Base-by-base conservation (phyloP, 2,329 filamentous ascomycete genomes). In the Epicoccum sorghinum region DNA sequence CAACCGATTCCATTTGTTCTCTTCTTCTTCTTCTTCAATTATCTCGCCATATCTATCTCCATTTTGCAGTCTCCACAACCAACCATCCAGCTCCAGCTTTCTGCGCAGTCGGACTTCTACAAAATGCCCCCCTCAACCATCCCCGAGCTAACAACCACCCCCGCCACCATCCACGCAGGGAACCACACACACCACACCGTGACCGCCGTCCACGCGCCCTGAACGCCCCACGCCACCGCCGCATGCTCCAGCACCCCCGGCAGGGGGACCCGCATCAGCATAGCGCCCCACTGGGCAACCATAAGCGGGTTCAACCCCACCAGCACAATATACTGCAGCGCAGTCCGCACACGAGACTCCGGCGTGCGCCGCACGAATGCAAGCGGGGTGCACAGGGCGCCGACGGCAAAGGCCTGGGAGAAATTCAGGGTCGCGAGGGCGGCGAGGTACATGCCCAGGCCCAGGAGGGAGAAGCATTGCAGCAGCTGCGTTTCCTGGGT, bases 141-240 rank as follows among this genome's bases (percentile, higher is more conserved):
- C 70, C 70, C 25, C 59, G 56, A 3, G 62, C 67, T 40, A 9
- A 73, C 68, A 35, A 75, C 65, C 24, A 70, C 62, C 9, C 56
- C 57, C 13, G 79, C 89, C 6, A 87, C 83, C 33, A 95, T 74
- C 93, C 93, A 97, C 7, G 91, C 91, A 0, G 93, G 93, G 89
- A 91, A 95, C 93, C 93, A 97, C 38, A 96, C 87, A 71, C 91
- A 89, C 90, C 92, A 96, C n/a, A 96, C 83, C 9, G 96, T 86
- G 14, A 96, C 86, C 55, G 90, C 88, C 1, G 92, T 96, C 79
- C 92, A 96, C 83, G 95, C 86, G 1, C 91, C 91, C 85, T 89
- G 92, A 10, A 96, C 86, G 68, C 91, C 84, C 92, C 92, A 96
- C 0, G 90, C 92, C 71, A 95, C 92, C 4, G 89, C 90, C 1